Percentiles rank a stretch among this genome's conserved stretches.
Conservation (phyloP, 768 basidiomycete genomes). For the Suillus plorans region DNA sequence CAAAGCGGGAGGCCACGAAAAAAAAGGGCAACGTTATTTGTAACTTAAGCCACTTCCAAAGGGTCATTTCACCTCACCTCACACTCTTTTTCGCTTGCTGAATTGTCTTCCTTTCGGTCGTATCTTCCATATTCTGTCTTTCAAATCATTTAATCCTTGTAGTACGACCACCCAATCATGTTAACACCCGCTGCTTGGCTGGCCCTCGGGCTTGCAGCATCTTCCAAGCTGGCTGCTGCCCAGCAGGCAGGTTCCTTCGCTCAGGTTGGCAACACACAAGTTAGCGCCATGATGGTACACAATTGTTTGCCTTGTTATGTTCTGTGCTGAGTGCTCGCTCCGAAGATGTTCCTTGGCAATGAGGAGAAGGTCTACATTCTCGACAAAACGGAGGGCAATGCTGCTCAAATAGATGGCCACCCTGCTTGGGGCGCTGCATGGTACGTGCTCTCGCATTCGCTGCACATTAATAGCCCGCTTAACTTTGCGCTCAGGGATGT, state of each 20-base stretch:
- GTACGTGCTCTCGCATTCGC: conserved; percentile 29
- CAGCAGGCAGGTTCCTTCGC: conserved; percentile 20
- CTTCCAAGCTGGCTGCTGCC: conserved; percentile 19
- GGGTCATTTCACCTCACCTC: not conserved
- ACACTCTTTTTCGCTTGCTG: conserved; percentile 4
- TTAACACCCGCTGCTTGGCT: conserved; percentile 37
- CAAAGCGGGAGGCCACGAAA: not conserved
- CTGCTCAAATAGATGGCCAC: conserved; percentile 62
- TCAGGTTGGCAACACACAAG: conserved; percentile 35
- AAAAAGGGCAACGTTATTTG: not conserved
- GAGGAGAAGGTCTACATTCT: conserved; percentile 82
- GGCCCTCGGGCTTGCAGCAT: conserved; percentile 43
- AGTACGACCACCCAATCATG: conserved; percentile 20
- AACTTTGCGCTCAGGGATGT: conserved; percentile 53
- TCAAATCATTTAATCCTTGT: not conserved
- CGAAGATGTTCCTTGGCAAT: conserved; percentile 71
- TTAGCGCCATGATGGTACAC: conserved; percentile 56
- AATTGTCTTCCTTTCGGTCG: not conserved
- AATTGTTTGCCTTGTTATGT: conserved; percentile 1
- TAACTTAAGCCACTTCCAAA: not conserved
- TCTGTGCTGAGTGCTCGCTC: not conserved
- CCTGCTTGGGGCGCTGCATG: conserved; percentile 75
- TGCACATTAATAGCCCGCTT: conserved; percentile 15
- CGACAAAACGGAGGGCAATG: conserved; percentile 88
- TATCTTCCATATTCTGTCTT: not conserved